Evolutionary conservation across 108 stramenopile species (phyloP).

Genomic region (Aurantiochytrium sp.): DNA sequence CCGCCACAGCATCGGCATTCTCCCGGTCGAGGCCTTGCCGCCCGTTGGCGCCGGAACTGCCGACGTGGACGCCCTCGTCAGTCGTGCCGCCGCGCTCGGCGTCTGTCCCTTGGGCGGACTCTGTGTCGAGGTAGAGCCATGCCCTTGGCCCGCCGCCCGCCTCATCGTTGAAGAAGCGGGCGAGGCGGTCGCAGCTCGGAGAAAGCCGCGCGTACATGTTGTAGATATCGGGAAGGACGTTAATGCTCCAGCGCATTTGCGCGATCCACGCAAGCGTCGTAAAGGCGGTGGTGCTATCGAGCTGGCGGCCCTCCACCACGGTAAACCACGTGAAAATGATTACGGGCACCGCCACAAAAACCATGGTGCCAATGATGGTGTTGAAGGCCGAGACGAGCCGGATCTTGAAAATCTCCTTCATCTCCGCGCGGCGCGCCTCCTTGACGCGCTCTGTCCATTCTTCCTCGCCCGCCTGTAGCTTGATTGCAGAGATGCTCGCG

Average conservation of each 20-base stretch:
- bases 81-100: no score
- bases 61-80: no score
- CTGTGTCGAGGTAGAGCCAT: background rate
- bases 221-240: constrained; percentile 20
- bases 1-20: no score
- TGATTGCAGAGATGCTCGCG: background rate
- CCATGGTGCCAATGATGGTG: background rate
- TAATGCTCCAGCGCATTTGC: constrained; percentile 31
- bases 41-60: no score
- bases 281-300: background rate
- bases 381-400: background rate
- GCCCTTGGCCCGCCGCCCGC: background rate
- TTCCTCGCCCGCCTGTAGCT: background rate
- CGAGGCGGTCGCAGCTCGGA: constrained; percentile 23
- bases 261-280: constrained; percentile 23
- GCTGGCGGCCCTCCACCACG: background rate
- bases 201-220: background rate
- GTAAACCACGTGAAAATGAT: background rate
- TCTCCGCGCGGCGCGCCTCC: background rate
- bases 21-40: no score
- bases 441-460: background rate
- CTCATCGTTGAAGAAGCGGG: background rate
- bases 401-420: background rate
- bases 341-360: background rate
- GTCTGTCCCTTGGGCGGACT: no score